Evolutionary conservation across 2,329 filamentous ascomycete genomes (phyloP), one percentile per base, ranked within the genome.

Genomic region (Waltergamsia citrina): DNA sequence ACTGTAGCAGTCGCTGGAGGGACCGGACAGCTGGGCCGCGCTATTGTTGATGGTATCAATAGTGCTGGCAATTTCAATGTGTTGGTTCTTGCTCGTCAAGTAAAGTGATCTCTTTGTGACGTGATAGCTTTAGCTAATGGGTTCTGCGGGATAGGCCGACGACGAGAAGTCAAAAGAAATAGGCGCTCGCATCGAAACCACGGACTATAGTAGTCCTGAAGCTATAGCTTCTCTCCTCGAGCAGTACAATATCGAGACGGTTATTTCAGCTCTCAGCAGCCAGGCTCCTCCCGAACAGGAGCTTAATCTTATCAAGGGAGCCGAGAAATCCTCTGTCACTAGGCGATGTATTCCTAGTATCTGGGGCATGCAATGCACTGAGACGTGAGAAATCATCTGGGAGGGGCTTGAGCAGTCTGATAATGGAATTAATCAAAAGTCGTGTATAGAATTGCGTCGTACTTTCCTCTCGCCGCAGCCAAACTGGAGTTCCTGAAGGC

Each of bases 1-100:
- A 32, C 8, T 14, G 49, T 70, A 25, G 66, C 62, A 32, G 56
- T 70, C 12, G 60, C 62, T 5, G 66, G 66, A 32, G 66, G 65
- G 11, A 61, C 58, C 1, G 64, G 65, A 17, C 51, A 50, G n/a
- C 47, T 69, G 2, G 66, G 66, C 10, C 56, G 54, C 14, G 57
- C 63, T 2, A 52, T 71, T 20, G 59, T 69, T 15, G 64, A 70
- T 14, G 58, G 51, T 16, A 41, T 70, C 12, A 41, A 41, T 7
- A 51, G 44, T 17, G 47, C 40, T 14, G 51, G 35, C 29, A 54
- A 57, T 27, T 53, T 62, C 35, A 38, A 61, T 9, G 50, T 67
- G 9, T 46, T 62, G 29, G 50, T 67, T 4, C 41, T 69, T 4
- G 50, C 57, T 17, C 56, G 65, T 24, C 57, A 57, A 42, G 64